These are phyloP conservation scores for Penicillium glabrum DNA, from an alignment of 2,329 filamentous ascomycete genomes.

Conservation along the genomic window DNA sequence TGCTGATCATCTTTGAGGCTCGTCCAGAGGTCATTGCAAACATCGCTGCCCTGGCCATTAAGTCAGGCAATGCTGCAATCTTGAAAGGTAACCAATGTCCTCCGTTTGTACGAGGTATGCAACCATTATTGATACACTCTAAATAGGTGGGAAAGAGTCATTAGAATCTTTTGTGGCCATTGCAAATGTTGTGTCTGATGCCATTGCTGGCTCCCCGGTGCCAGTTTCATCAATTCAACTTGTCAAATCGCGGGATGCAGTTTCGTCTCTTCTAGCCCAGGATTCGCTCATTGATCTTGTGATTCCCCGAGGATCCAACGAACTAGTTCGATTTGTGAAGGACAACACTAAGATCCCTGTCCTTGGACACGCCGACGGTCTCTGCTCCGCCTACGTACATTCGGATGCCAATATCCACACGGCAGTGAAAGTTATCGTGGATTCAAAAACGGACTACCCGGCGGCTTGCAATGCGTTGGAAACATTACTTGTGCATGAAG, in stretches of 20 bases:
- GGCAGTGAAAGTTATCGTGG: conserved; percentile 75
- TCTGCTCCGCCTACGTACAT: conserved; percentile 85
- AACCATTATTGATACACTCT: conserved; percentile 8
- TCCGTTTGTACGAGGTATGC: neutral
- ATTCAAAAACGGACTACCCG: conserved; percentile 92
- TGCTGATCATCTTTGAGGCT: conserved; percentile 97
- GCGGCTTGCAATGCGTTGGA: conserved; percentile 96
- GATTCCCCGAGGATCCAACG: conserved; percentile 87
- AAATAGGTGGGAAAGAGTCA: conserved; percentile 84
- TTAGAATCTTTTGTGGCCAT: conserved; percentile 94
- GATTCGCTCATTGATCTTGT: conserved; percentile 91
- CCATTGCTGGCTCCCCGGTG: conserved; percentile 70
- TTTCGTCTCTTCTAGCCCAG: conserved; percentile 81
- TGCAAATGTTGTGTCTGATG: conserved; percentile 76
- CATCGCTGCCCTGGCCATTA: conserved; percentile 92
- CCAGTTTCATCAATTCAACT: conserved; percentile 88
- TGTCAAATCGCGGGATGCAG: conserved; percentile 87
- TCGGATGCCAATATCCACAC: conserved; percentile 70
- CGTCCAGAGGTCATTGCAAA: conserved; percentile 98
- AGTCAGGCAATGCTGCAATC: conserved; percentile 95
- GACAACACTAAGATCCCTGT: conserved; percentile 90
- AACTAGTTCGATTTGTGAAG: conserved; percentile 88
- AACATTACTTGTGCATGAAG: conserved; percentile 79
- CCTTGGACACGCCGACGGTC: conserved; percentile 90
- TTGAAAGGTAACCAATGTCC: conserved; percentile 65